phyloP scores from a whole-genome alignment of 2,329 filamentous ascomycete species.

The Pseudogymnoascus sp. region DNA sequence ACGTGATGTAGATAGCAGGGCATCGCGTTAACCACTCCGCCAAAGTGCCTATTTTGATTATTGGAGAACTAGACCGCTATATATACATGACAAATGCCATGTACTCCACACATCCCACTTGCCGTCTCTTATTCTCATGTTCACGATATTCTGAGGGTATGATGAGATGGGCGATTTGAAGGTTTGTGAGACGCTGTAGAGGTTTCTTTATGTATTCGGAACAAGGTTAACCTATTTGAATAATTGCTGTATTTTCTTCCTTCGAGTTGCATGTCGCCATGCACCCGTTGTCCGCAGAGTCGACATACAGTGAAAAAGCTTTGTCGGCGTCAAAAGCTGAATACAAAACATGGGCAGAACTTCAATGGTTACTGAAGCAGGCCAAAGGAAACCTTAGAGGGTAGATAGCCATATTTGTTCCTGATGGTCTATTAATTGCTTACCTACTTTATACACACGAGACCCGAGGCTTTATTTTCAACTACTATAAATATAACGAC shows the following conservation, averaged over 20 bases:
- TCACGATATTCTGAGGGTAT: background rate
- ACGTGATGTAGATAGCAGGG: slow-evolving; percentile 5
- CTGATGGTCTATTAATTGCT: background rate
- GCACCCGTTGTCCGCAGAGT: background rate
- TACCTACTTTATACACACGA: too few relatives aligned
- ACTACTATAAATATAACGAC: background rate
- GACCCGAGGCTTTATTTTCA: background rate
- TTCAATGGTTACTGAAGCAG: background rate
- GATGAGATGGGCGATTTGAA: background rate
- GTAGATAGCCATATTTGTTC: background rate
- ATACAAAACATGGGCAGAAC: background rate
- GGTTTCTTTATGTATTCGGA: background rate
- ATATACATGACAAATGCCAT: background rate
- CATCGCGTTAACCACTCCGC: slow-evolving; percentile 11
- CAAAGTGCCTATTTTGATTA: slow-evolving; percentile 9
- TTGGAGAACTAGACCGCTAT: background rate
- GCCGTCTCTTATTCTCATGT: background rate
- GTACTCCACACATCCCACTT: background rate
- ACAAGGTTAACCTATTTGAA: background rate
- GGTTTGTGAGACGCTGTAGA: background rate
- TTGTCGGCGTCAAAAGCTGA: background rate
- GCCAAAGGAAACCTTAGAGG: background rate
- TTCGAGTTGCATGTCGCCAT: background rate
- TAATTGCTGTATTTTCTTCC: background rate
- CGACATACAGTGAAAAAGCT: background rate